Evolutionary conservation across 163 green algal genomes (phyloP).

Genomic region (Scenedesmus sp.): DNA sequence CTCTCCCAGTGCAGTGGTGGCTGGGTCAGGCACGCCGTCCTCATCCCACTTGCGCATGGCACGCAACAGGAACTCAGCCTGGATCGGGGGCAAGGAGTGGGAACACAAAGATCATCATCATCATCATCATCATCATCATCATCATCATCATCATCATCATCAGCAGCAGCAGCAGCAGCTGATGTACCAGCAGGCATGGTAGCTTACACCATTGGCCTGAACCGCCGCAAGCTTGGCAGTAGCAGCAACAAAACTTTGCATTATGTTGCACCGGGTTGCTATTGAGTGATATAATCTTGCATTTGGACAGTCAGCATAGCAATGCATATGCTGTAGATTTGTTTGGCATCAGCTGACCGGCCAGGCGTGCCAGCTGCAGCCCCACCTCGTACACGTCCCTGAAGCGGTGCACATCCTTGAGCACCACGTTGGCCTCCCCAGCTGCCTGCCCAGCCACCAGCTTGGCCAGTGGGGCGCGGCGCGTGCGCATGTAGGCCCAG

Average conservation of each 20-base stretch:
- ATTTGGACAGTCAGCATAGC: too few species aligned
- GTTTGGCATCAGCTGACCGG: not conserved
- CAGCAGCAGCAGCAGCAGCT: too few species aligned
- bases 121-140: too few species aligned
- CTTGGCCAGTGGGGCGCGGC: not conserved
- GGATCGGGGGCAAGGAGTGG: not conserved
- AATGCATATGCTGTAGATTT: too few species aligned
- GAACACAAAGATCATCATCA: not conserved
- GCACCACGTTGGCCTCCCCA: not conserved
- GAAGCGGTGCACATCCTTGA: constrained; percentile 62
- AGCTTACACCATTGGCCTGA: too few species aligned
- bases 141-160: too few species aligned
- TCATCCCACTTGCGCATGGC: constrained; percentile 61
- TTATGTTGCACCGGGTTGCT: too few species aligned
- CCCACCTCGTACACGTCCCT: constrained; percentile 51
- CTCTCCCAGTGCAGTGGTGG: constrained; percentile 54
- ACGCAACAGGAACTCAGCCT: constrained; percentile 62
- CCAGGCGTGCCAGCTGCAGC: not conserved
- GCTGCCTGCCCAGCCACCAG: not conserved
- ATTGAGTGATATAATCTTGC: too few species aligned
- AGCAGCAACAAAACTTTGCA: too few species aligned
- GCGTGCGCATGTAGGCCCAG: not conserved
- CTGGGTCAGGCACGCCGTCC: constrained; percentile 55
- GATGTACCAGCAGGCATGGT: too few species aligned
- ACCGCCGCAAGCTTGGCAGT: too few species aligned